Base-by-base conservation (phyloP, 2,329 filamentous ascomycete species). In the Fusarium tjaetaba region DNA sequence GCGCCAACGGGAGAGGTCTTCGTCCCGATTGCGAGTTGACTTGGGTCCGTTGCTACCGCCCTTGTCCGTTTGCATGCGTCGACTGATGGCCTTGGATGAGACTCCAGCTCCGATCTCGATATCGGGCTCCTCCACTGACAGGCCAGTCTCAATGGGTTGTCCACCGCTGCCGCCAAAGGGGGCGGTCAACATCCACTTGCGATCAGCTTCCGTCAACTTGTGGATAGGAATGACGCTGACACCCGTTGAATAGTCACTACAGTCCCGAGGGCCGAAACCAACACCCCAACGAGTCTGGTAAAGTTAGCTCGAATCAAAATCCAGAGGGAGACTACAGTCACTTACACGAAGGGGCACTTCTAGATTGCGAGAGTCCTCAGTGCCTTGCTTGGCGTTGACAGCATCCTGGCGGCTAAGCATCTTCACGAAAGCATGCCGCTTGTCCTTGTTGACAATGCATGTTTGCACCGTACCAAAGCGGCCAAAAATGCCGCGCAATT, bases 91-190 rank as follows among this genome's bases (percentile, higher is more conserved):
- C 86, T 99, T 99, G 48, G 95, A 98, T 24, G 95, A 98, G 20
- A 99, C 97, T 63, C 96, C 96, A 24, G 96, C 95, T 60, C 96
- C 96, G 65, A 99, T 99, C 83, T 99, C 96, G 77, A 99, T 99
- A 80, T 99, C 96, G 7, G 96, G 96, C 83, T 99, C 96, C 81
- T 99, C 96, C 32, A 99, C 93, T 11, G 95, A 93, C 84, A 99
- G 90, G 46, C 95, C 95, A 20, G 89, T 86, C 79, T 95, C 92
- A 69, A 99, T 94, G 4, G 90, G 85, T 64, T 89, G 89, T 62
- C 96, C 96, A 64, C 96, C 96, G 71, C 94, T 97, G 61, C 96
- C 96, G 74, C 96, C 96, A 80, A 92, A 97, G 74, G 97, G 94
- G 18, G 96, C 97, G 41, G 92, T 97, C 73, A 97, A 84, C 88